Conservation (phyloP, 768 basidiomycete species). For the Mycena pura region DNA sequence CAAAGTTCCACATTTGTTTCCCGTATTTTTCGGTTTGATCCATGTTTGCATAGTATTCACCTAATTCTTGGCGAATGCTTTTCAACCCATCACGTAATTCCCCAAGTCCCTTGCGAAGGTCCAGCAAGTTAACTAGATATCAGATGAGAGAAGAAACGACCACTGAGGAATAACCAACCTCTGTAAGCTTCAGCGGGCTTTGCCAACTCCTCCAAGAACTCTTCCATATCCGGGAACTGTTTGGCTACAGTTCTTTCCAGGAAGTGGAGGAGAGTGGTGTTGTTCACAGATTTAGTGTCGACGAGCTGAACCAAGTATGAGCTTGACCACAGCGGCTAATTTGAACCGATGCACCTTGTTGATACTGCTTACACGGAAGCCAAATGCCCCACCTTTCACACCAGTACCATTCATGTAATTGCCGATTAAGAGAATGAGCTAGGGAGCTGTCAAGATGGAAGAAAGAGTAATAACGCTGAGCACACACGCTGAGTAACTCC, state of each 20-base stretch:
- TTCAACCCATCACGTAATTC: slow-evolving; percentile 82
- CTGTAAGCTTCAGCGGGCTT: slow-evolving; percentile 93
- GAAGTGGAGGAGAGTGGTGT: slow-evolving; percentile 94
- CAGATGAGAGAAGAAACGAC: neutral
- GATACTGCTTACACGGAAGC: slow-evolving; percentile 96
- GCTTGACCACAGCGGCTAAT: neutral
- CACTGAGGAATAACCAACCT: slow-evolving; percentile 52
- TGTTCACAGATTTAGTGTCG: slow-evolving; percentile 95
- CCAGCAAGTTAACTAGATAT: slow-evolving; percentile 79
- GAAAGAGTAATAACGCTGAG: neutral
- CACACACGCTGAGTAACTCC: slow-evolving; percentile 80
- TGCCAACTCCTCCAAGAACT: slow-evolving; percentile 86
- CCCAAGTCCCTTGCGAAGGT: slow-evolving; percentile 76
- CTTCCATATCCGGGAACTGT: slow-evolving; percentile 87
- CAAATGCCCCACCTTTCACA: slow-evolving; percentile 94
- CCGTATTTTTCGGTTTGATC: slow-evolving; percentile 80
- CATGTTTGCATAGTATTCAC: slow-evolving; percentile 78
- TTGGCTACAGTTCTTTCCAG: slow-evolving; percentile 86
- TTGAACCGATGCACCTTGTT: slow-evolving; percentile 71
- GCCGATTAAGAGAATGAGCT: slow-evolving; percentile 92
- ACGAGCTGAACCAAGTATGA: slow-evolving; percentile 68
- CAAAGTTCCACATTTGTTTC: slow-evolving; percentile 91
- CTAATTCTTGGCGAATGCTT: slow-evolving; percentile 79
- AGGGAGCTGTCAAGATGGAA: neutral
- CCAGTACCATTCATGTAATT: slow-evolving; percentile 99